Percentiles rank a stretch among this genome's conserved stretches.
These are phyloP conservation scores for Mallotus japonicus DNA, from an alignment of 441 rosid genomes.

Conservation along the genomic window DNA sequence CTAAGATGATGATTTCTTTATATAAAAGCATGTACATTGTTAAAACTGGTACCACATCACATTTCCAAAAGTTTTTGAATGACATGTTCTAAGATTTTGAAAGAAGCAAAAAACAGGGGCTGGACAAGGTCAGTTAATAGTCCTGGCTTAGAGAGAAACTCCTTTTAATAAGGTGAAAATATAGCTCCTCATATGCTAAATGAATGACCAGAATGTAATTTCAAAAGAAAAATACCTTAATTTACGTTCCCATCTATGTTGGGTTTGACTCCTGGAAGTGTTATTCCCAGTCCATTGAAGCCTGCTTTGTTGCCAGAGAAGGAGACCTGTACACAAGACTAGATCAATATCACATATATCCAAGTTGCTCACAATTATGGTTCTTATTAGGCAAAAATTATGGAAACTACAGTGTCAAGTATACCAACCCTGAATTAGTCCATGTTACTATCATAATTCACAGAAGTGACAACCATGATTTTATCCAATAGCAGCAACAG, in stretches of 20 bases:
- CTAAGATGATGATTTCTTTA: background rate
- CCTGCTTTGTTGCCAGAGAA: conserved; percentile 71
- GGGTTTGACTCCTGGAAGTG: conserved; percentile 32
- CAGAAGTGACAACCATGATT: background rate
- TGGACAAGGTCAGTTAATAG: background rate
- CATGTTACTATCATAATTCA: background rate
- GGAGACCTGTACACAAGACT: conserved; percentile 39
- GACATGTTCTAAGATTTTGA: background rate
- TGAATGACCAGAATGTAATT: background rate
- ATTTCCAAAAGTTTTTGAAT: background rate
- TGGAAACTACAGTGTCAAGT: background rate
- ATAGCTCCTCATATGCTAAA: background rate
- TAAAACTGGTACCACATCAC: background rate
- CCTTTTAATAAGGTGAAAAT: background rate
- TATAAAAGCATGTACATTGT: background rate
- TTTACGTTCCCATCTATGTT: conserved; percentile 42
- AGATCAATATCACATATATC: background rate
- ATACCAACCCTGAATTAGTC: background rate
- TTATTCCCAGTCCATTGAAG: conserved; percentile 69
- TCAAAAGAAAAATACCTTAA: conserved; percentile 39
- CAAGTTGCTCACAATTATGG: background rate
- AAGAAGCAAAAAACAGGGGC: background rate
- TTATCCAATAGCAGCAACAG: background rate
- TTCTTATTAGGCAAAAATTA: background rate
- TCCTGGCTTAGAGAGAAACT: background rate